phyloP scores from a whole-genome alignment of 176 grass and related monocot species.

The Triticum urartu region DNA sequence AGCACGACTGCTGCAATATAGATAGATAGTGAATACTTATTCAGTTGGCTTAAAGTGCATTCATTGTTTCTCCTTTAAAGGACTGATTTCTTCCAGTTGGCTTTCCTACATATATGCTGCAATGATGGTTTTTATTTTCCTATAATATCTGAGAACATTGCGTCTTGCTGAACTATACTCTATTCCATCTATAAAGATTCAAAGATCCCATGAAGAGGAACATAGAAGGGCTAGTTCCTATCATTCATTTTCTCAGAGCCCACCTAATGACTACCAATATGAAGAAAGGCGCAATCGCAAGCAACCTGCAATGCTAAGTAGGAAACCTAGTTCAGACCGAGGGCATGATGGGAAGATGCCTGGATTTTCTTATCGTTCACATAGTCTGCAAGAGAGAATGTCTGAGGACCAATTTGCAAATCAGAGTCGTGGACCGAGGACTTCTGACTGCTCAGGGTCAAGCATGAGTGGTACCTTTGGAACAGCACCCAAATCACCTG shows the following conservation, averaged over 20 bases:
- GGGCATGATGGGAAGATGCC: constrained; percentile 66
- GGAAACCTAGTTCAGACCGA: constrained; percentile 84
- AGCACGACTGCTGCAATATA: not conserved
- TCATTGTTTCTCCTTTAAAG: not conserved
- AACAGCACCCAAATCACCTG: constrained; percentile 49
- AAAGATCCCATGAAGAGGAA: constrained; percentile 73
- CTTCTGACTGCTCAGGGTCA: constrained; percentile 63
- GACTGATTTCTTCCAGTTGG: not conserved
- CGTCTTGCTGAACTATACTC: not conserved
- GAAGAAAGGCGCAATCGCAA: constrained; percentile 74
- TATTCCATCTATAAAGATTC: constrained; percentile 43
- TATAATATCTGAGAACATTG: not conserved
- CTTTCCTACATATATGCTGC: not conserved
- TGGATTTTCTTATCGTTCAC: constrained; percentile 55
- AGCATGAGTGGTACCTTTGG: constrained; percentile 41
- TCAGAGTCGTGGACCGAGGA: constrained; percentile 45
- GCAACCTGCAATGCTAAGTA: constrained; percentile 57
- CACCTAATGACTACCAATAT: constrained; percentile 81
- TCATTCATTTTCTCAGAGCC: constrained; percentile 91
- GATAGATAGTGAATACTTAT: not conserved
- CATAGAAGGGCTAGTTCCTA: constrained; percentile 78
- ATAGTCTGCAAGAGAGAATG: constrained; percentile 53
- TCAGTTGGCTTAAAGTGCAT: not conserved
- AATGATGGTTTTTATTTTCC: not conserved
- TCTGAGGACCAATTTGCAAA: constrained; percentile 55